Evolutionary conservation across 768 basidiomycete species (phyloP), one percentile per base, ranked within the genome.

Genomic region (Leucogyrophana mollusca): DNA sequence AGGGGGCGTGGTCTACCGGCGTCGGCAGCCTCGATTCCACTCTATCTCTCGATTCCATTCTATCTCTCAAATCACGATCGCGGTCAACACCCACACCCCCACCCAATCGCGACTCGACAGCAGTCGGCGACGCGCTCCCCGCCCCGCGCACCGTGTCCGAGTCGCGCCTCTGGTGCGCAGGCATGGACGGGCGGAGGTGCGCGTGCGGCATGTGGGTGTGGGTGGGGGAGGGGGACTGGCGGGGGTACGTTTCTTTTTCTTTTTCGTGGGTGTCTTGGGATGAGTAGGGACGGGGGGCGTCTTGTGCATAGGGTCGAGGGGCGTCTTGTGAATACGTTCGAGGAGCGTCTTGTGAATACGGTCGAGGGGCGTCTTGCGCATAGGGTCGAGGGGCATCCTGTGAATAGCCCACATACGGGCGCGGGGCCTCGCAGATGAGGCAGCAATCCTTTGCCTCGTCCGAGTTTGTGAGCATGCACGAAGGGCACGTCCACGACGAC

Each of bases 121-220:
- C 73, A 1, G 85, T 84, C 1, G 85, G 85, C 9, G 72, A 73
- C 14, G 78, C 83, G 85, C 22, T 88, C 67, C 0, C 88, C 90
- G 51, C 90, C 88, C 0, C n/a, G n/a, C 83, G 85, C 22, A 89
- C 67, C 0, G 88, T 90, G 51, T 91, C 88, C 0, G 88, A 90
- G 47, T 90, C 87, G 21, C 80, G 78, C 40, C 88, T 80, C 55
- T 72, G 76, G 59, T 90, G 88, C 2, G 62, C 65, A 53, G 74
- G 62, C 35, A 57, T 36, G 9, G 56, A 57, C 8, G 67, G 52
- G 3, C 70, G 52, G 49, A 65, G 51, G 44, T 68, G 60, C 42
- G 60, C 48, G 25, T 61, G 56, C 32, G 62, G 56, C 49, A 65
- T 56, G n/a, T n/a, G n/a, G n/a, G 13, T 30, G 25, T 71, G 70